These are phyloP conservation scores for Pyrenophora seminiperda DNA, from an alignment of 2,329 filamentous ascomycete genomes.

Conservation along the genomic window DNA sequence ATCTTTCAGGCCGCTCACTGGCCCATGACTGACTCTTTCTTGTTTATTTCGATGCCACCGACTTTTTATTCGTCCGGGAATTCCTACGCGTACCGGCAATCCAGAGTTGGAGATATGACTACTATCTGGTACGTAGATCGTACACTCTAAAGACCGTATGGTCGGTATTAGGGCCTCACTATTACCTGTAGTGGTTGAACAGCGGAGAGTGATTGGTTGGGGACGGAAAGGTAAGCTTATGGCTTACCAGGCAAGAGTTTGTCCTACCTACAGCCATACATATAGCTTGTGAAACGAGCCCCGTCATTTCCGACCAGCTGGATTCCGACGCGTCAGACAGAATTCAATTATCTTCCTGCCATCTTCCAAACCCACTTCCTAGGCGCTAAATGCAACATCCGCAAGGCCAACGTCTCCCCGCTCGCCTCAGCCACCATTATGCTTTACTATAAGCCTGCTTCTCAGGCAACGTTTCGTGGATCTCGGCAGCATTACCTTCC, in stretches of 20 bases:
- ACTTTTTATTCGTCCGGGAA: slow-evolving; percentile 20
- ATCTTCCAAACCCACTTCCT: slow-evolving; percentile 2
- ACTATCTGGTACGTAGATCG: too few species aligned
- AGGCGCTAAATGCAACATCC: slow-evolving; percentile 12
- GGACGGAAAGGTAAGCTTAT: neutral
- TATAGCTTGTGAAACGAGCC: neutral
- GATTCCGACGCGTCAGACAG: slow-evolving; percentile 7
- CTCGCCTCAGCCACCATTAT: slow-evolving; percentile 2
- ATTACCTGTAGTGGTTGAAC: too few species aligned
- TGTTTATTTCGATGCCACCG: slow-evolving; percentile 15
- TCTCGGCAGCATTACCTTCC: slow-evolving; percentile 25
- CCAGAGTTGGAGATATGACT: too few species aligned
- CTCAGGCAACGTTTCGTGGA: slow-evolving; percentile 32
- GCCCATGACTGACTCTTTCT: slow-evolving; percentile 11
- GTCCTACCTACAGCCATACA: neutral
- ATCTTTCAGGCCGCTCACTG: slow-evolving; percentile 19
- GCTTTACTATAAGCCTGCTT: slow-evolving; percentile 28
- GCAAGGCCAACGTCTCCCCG: neutral
- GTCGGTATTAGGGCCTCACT: neutral
- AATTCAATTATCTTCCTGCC: neutral
- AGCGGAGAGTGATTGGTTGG: too few species aligned
- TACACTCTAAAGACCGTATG: too few species aligned
- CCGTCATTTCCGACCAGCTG: neutral
- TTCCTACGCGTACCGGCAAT: slow-evolving; percentile 9
- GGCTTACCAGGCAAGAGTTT: neutral